phyloP scores from a whole-genome alignment of 2,329 filamentous ascomycete species.

The Chaetomiaceae sp. region DNA sequence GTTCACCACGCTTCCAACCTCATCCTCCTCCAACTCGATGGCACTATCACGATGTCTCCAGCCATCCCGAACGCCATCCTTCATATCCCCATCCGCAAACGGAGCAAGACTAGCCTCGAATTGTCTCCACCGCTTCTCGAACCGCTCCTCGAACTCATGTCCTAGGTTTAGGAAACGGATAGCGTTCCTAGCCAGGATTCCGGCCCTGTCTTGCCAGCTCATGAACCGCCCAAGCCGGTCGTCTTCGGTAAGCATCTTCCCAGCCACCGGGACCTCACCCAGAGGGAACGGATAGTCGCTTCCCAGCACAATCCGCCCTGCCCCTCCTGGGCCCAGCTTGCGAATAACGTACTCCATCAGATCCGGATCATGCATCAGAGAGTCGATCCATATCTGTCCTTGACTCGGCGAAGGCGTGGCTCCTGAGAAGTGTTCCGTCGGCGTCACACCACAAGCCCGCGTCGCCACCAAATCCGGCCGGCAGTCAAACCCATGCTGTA shows the following conservation, averaged over 20 bases:
- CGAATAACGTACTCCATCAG: constrained; percentile 32
- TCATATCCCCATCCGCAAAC: neutral
- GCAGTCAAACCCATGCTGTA: constrained; percentile 35
- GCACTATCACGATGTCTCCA: constrained; percentile 15
- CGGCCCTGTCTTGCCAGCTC: constrained; percentile 31
- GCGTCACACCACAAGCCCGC: constrained; percentile 29
- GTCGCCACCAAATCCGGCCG: constrained; percentile 34
- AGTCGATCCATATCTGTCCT: constrained; percentile 34
- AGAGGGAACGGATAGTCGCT: constrained; percentile 36
- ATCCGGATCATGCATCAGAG: constrained; percentile 34
- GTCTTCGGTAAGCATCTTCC: constrained; percentile 31
- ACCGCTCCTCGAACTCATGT: constrained; percentile 25
- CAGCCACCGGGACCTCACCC: constrained; percentile 34
- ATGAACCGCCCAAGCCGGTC: constrained; percentile 29
- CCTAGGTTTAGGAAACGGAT: constrained; percentile 32
- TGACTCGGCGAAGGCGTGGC: constrained; percentile 6
- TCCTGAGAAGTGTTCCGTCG: constrained; percentile 28
- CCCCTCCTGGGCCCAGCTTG: constrained; percentile 29
- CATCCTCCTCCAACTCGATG: constrained; percentile 10
- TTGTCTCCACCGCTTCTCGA: constrained; percentile 22
- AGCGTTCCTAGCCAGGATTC: constrained; percentile 32
- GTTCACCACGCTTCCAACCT: neutral
- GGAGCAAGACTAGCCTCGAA: constrained; percentile 14
- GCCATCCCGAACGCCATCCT: neutral
- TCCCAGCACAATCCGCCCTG: constrained; percentile 31